Conservation (phyloP, 805 yeast species). For the Lachancea dasiensis region DNA sequence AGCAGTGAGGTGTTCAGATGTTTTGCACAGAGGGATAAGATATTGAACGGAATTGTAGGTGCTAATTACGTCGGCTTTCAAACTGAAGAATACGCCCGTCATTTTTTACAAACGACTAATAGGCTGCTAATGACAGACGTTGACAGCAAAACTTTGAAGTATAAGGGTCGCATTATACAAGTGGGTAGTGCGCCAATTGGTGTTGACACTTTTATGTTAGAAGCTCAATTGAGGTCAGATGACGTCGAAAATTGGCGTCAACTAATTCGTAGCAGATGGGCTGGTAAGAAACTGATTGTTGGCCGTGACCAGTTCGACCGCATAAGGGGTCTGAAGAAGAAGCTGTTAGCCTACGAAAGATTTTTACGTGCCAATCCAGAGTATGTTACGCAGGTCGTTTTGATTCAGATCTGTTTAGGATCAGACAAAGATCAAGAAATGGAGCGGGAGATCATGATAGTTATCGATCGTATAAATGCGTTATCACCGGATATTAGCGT, state of each 20-base stretch:
- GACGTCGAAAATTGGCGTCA: constrained; percentile 60
- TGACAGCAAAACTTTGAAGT: constrained; percentile 52
- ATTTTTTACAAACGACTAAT: constrained; percentile 85
- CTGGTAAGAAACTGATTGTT: constrained; percentile 60
- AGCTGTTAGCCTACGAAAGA: constrained; percentile 77
- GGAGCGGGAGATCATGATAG: constrained; percentile 65
- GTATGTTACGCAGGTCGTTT: constrained; percentile 58
- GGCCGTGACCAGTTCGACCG: constrained; percentile 85
- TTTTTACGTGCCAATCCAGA: constrained; percentile 70
- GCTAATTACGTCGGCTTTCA: constrained; percentile 87
- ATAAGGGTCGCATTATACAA: constrained; percentile 50
- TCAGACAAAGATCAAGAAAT: constrained; percentile 51
- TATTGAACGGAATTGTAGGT: constrained; percentile 80
- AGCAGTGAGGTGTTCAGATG: constrained; percentile 93
- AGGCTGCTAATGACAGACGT: constrained; percentile 79
- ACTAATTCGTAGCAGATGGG: constrained; percentile 76
- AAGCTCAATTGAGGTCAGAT: constrained; percentile 39
- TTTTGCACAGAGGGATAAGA: constrained; percentile 74
- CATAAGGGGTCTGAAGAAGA: constrained; percentile 83
- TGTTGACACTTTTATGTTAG: constrained; percentile 59
- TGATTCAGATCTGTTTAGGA: constrained; percentile 79
- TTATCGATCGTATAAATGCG: constrained; percentile 82
- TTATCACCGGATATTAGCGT: constrained; percentile 64
- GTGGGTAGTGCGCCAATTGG: constrained; percentile 70
- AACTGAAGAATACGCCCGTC: constrained; percentile 88